Percentiles rank a stretch among this genome's conserved stretches.
phyloP scores from a whole-genome alignment of 169 alveolate genomes.

The Plasmodium reichenowi region DNA sequence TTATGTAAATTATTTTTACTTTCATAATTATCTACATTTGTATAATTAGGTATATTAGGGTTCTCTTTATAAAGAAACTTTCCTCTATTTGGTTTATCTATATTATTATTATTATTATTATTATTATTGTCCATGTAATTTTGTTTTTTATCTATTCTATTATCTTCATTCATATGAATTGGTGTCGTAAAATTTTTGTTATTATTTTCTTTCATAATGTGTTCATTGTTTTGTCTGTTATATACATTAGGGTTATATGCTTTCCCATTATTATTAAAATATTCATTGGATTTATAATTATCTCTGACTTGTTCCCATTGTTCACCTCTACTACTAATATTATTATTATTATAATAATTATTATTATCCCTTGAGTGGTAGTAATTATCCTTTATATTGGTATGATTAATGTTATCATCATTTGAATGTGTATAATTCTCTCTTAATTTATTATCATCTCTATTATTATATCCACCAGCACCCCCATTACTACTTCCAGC shows the following conservation, averaged over 20 bases:
- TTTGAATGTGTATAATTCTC: not conserved
- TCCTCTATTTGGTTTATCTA: constrained; percentile 4
- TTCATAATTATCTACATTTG: not conserved
- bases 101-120: no score
- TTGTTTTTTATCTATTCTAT: not conserved
- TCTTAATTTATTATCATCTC: constrained; percentile 13
- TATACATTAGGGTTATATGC: no score
- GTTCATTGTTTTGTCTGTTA: not conserved
- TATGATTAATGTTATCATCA: constrained; percentile 14
- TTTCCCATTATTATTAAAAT: no score
- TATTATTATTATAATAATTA: no score
- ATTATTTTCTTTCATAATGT: not conserved
- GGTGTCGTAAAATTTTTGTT: not conserved
- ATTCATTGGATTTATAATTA: no score
- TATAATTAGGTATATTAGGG: not conserved
- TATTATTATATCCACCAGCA: not conserved
- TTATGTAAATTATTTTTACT: not conserved
- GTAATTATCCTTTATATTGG: not conserved
- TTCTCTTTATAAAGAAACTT: not conserved
- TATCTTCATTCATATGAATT: not conserved
- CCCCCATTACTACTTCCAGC: not conserved
- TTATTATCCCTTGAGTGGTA: not conserved
- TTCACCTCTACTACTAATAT: no score
- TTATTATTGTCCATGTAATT: not conserved
- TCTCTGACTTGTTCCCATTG: no score